Base-by-base conservation (phyloP, 306 rosid genomes). In the Pyrus betulifolia region DNA sequence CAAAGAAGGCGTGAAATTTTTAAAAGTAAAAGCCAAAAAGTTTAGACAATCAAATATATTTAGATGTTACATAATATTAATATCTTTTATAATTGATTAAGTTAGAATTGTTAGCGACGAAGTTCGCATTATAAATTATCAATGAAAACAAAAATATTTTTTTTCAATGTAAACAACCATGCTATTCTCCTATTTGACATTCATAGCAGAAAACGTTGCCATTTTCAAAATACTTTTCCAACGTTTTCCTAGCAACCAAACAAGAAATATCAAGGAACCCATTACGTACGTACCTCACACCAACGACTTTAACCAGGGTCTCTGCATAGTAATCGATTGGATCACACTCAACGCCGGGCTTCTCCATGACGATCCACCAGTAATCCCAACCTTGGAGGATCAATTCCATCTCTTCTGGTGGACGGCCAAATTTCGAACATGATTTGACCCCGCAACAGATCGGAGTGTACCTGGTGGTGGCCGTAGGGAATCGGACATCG, bases 301-400 rank as follows among this genome's bases (percentile, higher is more conserved):
- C 99, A 13, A 95, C 55, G 51, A 92, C 80, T 72, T 89, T 85
- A 40, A 92, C 90, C 0, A 93, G 90, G 64, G 99, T 92, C 74
- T 95, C 81, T 3, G 92, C 22, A 31, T 95, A 92, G 67, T 90
- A 88, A 49, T 92, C 91, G 44, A 95, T 95, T 44, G 84, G 63
- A 28, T 96, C 96, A 3, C 85, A 88, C 35, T 87, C 93, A 1
- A 97, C 99, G 1, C 97, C 97, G 17, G 99, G 99, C 75, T 90
- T 86, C 11, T 95, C 99, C 89, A 95, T 92, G 31, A 95, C 91
- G 27, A 95, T 95, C 73, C 92, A 97, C 97, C 96, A 95, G 76
- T 95, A 95, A 71, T 95, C 99, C 25, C 99, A 95, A 5, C 97
- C 99, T 0, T 97, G 97, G 83, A 97, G 97, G 0, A 97, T 96